These are phyloP conservation scores for Aspergillus tanneri DNA, from an alignment of 2,329 filamentous ascomycete genomes.

Conservation along the genomic window DNA sequence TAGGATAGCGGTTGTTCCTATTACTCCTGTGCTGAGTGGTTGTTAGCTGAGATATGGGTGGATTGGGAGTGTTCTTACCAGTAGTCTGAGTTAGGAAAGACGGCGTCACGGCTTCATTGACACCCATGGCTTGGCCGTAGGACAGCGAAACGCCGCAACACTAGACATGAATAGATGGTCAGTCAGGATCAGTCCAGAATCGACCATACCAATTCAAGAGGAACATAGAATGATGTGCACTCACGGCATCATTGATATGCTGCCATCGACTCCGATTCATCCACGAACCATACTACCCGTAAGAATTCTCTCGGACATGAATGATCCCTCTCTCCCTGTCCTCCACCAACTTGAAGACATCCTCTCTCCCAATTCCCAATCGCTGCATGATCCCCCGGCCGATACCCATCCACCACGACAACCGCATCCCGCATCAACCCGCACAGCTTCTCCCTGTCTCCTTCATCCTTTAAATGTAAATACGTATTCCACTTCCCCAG, in stretches of 20 bases:
- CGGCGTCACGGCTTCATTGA: slow-evolving; percentile 47
- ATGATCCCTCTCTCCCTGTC: slow-evolving; percentile 62
- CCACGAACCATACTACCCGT: slow-evolving; percentile 66
- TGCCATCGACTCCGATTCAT: slow-evolving; percentile 66
- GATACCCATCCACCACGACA: slow-evolving; percentile 68
- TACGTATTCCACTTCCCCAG: slow-evolving; percentile 66
- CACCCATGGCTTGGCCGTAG: slow-evolving; percentile 50
- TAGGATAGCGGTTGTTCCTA: neutral
- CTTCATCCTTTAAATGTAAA: slow-evolving; percentile 59
- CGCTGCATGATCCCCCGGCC: slow-evolving; percentile 64
- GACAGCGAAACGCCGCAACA: slow-evolving; percentile 48
- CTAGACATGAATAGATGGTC: no score
- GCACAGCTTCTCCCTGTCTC: slow-evolving; percentile 59
- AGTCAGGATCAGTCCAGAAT: no score
- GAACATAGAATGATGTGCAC: no score
- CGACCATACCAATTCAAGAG: no score
- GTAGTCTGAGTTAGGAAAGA: slow-evolving; percentile 48
- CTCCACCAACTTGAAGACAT: slow-evolving; percentile 55
- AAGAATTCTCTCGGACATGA: slow-evolving; percentile 73
- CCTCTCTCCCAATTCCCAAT: slow-evolving; percentile 61
- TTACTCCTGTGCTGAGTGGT: slow-evolving; percentile 4
- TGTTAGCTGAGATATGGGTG: neutral
- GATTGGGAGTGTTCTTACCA: slow-evolving; percentile 28
- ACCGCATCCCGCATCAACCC: slow-evolving; percentile 62
- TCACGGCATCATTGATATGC: slow-evolving; percentile 68